phyloP scores from a whole-genome alignment of 1,139 yeast species.

The Saccharomycopsis phalli region DNA sequence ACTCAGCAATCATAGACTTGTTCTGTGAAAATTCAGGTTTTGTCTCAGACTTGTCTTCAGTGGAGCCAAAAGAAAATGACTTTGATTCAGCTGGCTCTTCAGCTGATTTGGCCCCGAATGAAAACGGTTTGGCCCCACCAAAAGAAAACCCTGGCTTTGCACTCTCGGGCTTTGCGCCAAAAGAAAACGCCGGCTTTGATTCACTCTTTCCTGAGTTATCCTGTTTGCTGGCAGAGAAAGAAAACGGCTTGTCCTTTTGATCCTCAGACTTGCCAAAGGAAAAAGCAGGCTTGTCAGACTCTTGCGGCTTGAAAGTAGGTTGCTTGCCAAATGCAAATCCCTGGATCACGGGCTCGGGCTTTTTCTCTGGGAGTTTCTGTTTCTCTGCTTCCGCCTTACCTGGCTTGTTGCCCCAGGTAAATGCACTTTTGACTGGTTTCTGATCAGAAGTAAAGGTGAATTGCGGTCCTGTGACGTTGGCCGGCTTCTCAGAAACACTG shows the following conservation, averaged over 20 bases:
- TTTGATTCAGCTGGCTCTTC: constrained; percentile 6
- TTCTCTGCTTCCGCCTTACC: constrained; percentile 3
- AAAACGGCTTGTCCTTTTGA: too few species aligned
- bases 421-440: constrained; percentile 17
- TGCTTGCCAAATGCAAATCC: too few species aligned
- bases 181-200: constrained; percentile 2
- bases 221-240: too few species aligned
- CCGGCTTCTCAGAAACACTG: constrained; percentile 38
- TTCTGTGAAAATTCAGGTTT: constrained; percentile 3
- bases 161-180: constrained; percentile 4
- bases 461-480: constrained; percentile 15
- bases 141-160: constrained; percentile 26
- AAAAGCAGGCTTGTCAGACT: constrained; percentile 23
- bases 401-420: constrained; percentile 22
- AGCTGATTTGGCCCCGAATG: constrained; percentile 6
- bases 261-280: constrained; percentile 22
- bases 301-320: too few species aligned
- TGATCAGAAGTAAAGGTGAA: constrained; percentile 6
- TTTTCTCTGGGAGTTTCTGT: constrained; percentile 14
- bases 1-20: too few species aligned
- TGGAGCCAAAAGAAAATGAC: background rate
- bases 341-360: background rate
- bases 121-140: constrained; percentile 21
- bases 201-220: too few species aligned
- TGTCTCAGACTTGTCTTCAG: constrained; percentile 21